A percentile compares a stretch with the other conserved stretches of the same genome.
Evolutionary conservation across 331 rosid genomes (phyloP).

Genomic region (Cydonia oblonga): DNA sequence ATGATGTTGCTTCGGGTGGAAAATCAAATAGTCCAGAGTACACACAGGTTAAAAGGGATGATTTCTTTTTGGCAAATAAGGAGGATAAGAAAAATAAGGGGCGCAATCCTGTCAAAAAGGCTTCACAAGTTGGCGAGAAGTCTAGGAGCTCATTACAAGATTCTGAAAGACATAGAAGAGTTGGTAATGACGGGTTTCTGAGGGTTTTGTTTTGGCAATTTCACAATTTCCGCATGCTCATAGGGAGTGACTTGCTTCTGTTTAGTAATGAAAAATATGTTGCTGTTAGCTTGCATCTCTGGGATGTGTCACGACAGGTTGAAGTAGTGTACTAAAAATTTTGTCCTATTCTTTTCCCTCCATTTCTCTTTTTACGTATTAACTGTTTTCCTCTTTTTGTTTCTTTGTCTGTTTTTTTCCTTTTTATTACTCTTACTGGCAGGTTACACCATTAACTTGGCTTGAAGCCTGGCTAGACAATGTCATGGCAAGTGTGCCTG

Average conservation of each 20-base stretch:
- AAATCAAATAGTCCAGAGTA: conserved; percentile 45
- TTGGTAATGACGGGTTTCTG: conserved; percentile 53
- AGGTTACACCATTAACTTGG: conserved; percentile 95
- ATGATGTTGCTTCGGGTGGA: conserved; percentile 36
- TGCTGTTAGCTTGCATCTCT: conserved; percentile 92
- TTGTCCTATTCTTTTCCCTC: not conserved
- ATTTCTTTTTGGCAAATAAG: conserved; percentile 49
- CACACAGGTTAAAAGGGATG: conserved; percentile 43
- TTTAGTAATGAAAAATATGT: conserved; percentile 91
- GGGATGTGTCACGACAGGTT: conserved; percentile 92
- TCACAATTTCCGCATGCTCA: conserved; percentile 93
- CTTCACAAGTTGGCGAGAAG: conserved; percentile 77
- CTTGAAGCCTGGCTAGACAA: conserved; percentile 99
- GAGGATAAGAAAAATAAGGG: conserved; percentile 49
- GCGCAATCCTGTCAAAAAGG: conserved; percentile 46
- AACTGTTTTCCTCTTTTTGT: not conserved
- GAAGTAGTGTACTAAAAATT: conserved; percentile 10
- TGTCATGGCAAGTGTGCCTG: conserved; percentile 98
- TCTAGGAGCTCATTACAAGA: conserved; percentile 57
- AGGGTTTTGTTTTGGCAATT: conserved; percentile 93
- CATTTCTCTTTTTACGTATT: not conserved
- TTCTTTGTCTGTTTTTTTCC: not conserved
- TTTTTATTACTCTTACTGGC: conserved; percentile 5
- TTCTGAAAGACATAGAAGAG: conserved; percentile 74
- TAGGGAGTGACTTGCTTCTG: conserved; percentile 86